A percentile compares a stretch with the other conserved stretches of the same genome.
Conservation (phyloP, 2,329 filamentous ascomycete species). For the Xylaria sp. region DNA sequence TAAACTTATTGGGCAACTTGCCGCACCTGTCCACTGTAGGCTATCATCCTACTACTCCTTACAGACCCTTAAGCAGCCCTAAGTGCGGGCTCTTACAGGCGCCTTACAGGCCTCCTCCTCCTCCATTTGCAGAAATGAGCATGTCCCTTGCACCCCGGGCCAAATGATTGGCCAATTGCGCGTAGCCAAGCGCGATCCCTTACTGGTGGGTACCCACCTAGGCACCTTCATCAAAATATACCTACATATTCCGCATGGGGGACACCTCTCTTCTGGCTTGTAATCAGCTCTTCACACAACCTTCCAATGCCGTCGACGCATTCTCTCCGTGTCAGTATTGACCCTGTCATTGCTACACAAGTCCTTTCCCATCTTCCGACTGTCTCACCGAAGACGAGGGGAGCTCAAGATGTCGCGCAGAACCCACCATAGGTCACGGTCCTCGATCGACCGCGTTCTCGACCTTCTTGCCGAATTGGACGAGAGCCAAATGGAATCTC, state of each 20-base stretch:
- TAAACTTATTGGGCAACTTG: too few species aligned
- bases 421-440: conserved; percentile 36
- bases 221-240: conserved; percentile 21
- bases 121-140: conserved; percentile 18
- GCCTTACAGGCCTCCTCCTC: background rate
- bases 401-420: conserved; percentile 18
- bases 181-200: background rate
- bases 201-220: too few species aligned
- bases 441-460: conserved; percentile 40
- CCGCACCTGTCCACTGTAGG: background rate
- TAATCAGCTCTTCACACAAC: background rate
- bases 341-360: background rate
- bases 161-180: conserved; percentile 17
- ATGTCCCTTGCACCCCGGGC: background rate
- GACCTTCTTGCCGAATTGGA: conserved; percentile 39
- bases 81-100: background rate
- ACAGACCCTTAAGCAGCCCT: too few species aligned
- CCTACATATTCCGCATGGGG: background rate
- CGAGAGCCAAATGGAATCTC: conserved; percentile 36
- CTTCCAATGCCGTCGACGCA: conserved; percentile 5
- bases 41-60: too few species aligned
- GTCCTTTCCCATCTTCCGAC: background rate
- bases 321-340: background rate
- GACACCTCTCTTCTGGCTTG: background rate
- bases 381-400: background rate